These are phyloP conservation scores for Leucoagaricus sp. DNA, from an alignment of 1,284 basidiomycete genomes.

Conservation along the genomic window DNA sequence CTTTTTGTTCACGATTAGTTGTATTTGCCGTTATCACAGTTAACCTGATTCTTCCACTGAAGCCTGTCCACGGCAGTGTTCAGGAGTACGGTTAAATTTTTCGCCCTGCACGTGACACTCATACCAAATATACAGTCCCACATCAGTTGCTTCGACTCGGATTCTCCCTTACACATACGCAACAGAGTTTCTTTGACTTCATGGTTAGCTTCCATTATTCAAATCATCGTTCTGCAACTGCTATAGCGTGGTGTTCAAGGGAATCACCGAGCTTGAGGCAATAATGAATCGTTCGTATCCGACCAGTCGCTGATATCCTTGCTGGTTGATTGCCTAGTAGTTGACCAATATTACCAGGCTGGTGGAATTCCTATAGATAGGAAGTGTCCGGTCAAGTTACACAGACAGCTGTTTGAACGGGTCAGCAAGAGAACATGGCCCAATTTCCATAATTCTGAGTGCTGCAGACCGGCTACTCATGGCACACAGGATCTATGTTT, in stretches of 20 bases:
- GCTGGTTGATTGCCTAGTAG: not conserved
- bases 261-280: not conserved
- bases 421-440: not conserved
- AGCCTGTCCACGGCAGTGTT: constrained; percentile 61
- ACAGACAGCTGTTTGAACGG: too few species aligned
- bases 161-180: not conserved
- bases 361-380: too few species aligned
- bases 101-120: too few species aligned
- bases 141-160: not conserved
- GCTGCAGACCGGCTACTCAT: too few species aligned
- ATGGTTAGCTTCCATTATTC: not conserved
- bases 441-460: too few species aligned
- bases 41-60: constrained; percentile 64
- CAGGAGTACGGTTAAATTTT: constrained; percentile 45
- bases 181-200: not conserved
- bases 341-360: too few species aligned
- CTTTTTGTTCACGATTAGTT: constrained; percentile 70
- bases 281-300: not conserved
- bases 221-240: not conserved
- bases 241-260: not conserved
- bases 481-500: too few species aligned
- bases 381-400: too few species aligned
- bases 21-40: constrained; percentile 54
- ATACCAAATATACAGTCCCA: not conserved
- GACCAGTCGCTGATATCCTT: not conserved